These are phyloP conservation scores for Melocanna baccifera DNA, from an alignment of 176 grass and related monocot species.

Conservation along the genomic window DNA sequence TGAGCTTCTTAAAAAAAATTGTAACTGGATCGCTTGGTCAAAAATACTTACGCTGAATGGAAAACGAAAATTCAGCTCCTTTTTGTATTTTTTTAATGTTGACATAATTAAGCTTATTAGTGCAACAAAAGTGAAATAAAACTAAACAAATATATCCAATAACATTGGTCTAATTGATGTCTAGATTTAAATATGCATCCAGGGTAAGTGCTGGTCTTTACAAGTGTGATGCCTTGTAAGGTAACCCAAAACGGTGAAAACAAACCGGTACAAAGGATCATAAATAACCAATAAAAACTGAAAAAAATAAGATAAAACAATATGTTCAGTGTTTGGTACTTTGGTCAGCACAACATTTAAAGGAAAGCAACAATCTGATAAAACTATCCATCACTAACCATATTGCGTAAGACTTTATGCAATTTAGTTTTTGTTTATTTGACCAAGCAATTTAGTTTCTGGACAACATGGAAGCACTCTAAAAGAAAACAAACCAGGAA, in stretches of 20 bases:
- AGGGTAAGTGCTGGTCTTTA: background rate
- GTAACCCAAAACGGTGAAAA: background rate
- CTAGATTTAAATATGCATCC: background rate
- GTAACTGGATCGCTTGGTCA: background rate
- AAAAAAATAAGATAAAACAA: background rate
- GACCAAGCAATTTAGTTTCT: background rate
- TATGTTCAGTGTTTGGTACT: background rate
- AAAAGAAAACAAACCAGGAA: slow-evolving; percentile 72
- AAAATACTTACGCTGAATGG: background rate
- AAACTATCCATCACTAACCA: background rate
- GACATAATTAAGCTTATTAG: background rate
- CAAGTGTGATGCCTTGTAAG: background rate
- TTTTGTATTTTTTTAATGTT: background rate
- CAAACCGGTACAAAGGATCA: background rate
- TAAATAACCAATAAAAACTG: background rate
- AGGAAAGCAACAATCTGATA: background rate
- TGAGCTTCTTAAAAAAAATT: background rate
- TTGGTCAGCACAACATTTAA: background rate
- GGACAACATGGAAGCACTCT: background rate
- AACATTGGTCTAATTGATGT: background rate
- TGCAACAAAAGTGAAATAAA: background rate
- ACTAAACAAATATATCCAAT: background rate
- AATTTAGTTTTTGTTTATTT: slow-evolving; percentile 8
- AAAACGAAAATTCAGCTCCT: background rate
- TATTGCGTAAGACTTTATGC: background rate